Evolutionary conservation across 768 basidiomycete genomes (phyloP).

Genomic region (Psilocybe azurescens): DNA sequence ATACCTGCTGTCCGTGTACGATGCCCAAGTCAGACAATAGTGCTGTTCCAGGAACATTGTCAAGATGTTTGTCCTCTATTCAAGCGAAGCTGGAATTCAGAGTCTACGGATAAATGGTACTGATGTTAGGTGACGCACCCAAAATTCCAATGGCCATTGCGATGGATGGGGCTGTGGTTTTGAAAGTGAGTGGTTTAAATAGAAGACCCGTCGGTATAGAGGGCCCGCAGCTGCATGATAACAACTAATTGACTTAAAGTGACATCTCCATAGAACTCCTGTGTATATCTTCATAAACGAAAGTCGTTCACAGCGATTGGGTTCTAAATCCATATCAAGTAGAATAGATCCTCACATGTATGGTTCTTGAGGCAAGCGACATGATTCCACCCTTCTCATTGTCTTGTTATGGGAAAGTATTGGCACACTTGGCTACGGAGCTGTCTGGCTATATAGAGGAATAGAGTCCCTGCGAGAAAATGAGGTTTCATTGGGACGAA

Average conservation of each 20-base stretch:
- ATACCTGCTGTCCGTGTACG: slow-evolving; percentile 38
- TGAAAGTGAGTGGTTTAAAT: background rate
- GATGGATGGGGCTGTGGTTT: background rate
- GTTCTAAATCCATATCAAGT: background rate
- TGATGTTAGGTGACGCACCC: slow-evolving; percentile 26
- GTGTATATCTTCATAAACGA: background rate
- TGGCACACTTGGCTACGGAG: background rate
- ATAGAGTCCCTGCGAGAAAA: slow-evolving; percentile 4
- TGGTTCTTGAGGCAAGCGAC: background rate
- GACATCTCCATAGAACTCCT: background rate
- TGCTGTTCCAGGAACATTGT: slow-evolving; percentile 45
- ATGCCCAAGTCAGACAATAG: slow-evolving; percentile 44
- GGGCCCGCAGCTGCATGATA: background rate
- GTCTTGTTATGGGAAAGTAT: slow-evolving; percentile 2
- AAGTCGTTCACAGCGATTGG: background rate
- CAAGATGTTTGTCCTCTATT: slow-evolving; percentile 42
- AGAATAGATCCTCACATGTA: background rate
- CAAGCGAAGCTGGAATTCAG: background rate
- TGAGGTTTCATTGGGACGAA: background rate
- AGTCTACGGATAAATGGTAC: background rate
- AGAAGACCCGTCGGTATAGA: background rate
- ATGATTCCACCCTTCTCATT: background rate
- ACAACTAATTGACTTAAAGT: background rate
- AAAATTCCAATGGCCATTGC: slow-evolving; percentile 37
- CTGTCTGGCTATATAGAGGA: background rate